Evolutionary conservation across 225 moss, liverwort and hornwort genomes (phyloP).

Genomic region (Climacium dendroides): DNA sequence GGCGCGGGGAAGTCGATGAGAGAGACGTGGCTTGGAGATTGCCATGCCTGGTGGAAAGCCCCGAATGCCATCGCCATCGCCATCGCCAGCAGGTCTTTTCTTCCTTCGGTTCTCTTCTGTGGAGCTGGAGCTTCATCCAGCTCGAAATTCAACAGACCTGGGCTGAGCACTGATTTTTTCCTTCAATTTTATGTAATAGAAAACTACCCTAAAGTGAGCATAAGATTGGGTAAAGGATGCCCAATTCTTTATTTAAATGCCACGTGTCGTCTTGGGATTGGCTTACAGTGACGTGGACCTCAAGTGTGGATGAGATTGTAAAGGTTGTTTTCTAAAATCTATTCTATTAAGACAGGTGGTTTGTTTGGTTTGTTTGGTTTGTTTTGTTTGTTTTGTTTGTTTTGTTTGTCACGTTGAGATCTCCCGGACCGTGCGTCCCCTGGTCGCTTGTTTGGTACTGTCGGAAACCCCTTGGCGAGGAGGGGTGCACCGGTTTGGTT

Average conservation of each 20-base stretch:
- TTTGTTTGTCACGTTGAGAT: too few species aligned
- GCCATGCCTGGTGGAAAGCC: not conserved
- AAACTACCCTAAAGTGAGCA: not conserved
- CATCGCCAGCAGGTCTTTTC: not conserved
- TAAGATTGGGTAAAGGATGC: not conserved
- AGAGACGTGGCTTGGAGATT: not conserved
- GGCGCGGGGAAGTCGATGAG: not conserved
- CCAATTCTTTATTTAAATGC: not conserved
- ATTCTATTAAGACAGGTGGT: too few species aligned
- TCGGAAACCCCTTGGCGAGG: too few species aligned
- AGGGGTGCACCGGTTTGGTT: too few species aligned
- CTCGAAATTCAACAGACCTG: not conserved
- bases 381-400: too few species aligned
- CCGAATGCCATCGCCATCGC: not conserved
- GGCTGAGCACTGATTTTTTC: not conserved
- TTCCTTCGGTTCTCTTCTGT: not conserved
- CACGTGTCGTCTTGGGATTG: not conserved
- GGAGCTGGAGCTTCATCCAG: not conserved
- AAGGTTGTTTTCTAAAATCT: too few species aligned
- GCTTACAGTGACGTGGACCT: not conserved
- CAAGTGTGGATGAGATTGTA: not conserved
- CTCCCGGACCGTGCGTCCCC: too few species aligned
- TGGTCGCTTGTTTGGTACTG: too few species aligned
- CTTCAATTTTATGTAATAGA: not conserved
- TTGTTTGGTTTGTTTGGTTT: too few species aligned